Conservation (phyloP, 768 basidiomycete genomes). For the Suillus decipiens region DNA sequence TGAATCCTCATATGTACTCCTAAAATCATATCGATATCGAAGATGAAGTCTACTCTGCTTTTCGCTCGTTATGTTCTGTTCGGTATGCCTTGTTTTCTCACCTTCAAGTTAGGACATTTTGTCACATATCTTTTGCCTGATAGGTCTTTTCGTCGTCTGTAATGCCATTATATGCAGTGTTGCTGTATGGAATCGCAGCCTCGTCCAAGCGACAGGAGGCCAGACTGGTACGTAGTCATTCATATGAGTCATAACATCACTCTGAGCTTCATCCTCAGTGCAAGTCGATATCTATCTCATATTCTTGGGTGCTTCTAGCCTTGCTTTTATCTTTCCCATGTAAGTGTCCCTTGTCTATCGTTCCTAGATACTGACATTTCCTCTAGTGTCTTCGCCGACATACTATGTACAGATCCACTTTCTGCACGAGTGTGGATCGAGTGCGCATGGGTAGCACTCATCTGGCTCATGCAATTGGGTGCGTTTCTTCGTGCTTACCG, state of each 20-base stretch:
- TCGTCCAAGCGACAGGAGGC: conserved; percentile 36
- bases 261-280: conserved; percentile 30
- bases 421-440: conserved; percentile 75
- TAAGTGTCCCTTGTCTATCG: conserved; percentile 32
- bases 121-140: neutral
- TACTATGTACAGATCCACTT: conserved; percentile 50
- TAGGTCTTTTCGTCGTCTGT: conserved; percentile 63
- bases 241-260: conserved; percentile 6
- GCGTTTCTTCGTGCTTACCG: conserved; percentile 21
- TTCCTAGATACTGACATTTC: conserved; percentile 9
- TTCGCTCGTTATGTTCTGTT: conserved; percentile 60
- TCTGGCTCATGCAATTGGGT: conserved; percentile 65
- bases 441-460: conserved; percentile 57
- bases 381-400: conserved; percentile 56
- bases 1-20: conserved; percentile 24
- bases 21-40: conserved; percentile 25
- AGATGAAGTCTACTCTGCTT: conserved; percentile 49
- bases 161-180: conserved; percentile 65
- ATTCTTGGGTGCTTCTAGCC: conserved; percentile 58
- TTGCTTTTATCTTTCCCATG: conserved; percentile 61
- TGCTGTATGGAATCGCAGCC: conserved; percentile 68
- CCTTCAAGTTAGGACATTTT: neutral
- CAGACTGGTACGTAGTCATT: conserved; percentile 40
- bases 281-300: conserved; percentile 61
- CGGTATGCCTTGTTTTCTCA: conserved; percentile 37